Base-by-base conservation (phyloP, 192 early-diverging fungal genomes). In the Backusella mclennaniae region DNA sequence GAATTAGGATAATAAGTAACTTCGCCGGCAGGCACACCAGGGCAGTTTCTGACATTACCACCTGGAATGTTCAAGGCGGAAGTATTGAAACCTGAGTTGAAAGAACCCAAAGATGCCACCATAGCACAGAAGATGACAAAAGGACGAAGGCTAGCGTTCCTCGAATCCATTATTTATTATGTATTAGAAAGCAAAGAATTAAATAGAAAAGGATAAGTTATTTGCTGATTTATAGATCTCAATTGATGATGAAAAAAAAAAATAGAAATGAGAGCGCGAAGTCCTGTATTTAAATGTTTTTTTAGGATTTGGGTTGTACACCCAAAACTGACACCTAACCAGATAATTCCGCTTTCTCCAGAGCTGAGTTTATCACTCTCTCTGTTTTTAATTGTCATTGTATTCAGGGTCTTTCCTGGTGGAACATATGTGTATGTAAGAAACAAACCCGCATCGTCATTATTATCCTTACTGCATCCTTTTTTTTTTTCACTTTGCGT, bases 21-120 rank as follows among this genome's bases (percentile, higher is more conserved):
- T 11, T 67, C 67, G 53, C 73, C 79, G 5, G 79, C 70, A 11
- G 85, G 76, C n/a, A 79, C 77, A 36, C 31, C 49, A 49, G 80
- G 80, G 70, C 89, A 91, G 69, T 87, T 82, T 75, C 86, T 86
- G 35, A 91, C 80, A 21, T 83, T 79, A 67, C 86, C 86, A 66
- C 85, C 89, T 2, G 89, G 89, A 75, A 91, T 91, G 53, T 91
- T 91, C n/a, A 82, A 69, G 14, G 77, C 76, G 33, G 72, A 74
- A 14, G 80, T 82, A 39, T 82, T 82, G n/a, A 82, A 52, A 71
- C 80, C 80, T 46, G 67, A 71, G 71, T 82, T 82, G 52, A 82
- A 72, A 15, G 80, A 53, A 35, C 77, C 77, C 9, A 82, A 71
- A 44, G 73, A 59, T 35, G 80, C 80, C 9, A 78, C 67, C 35